Conservation (phyloP, 371 early-diverging fungal genomes). For the Mucor racemosus region DNA sequence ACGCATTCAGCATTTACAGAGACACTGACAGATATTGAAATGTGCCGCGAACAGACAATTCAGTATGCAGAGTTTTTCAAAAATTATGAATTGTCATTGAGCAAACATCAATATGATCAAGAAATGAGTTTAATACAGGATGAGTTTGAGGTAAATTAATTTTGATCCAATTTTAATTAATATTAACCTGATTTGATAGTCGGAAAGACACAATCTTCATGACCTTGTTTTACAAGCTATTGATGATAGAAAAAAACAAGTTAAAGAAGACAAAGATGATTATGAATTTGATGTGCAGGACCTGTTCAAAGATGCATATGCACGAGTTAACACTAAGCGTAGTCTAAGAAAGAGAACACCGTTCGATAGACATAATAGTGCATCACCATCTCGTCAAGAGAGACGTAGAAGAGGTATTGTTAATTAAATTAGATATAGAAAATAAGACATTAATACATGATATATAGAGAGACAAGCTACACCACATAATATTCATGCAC, state of each 20-base stretch:
- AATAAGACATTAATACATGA: neutral
- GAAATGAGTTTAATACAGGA: constrained; percentile 24
- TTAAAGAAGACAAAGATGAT: constrained; percentile 26
- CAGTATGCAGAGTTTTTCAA: constrained; percentile 29
- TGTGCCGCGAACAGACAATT: constrained; percentile 32
- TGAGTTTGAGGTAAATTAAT: constrained; percentile 30
- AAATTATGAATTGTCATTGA: constrained; percentile 28
- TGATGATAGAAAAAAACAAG: constrained; percentile 26
- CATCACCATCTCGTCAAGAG: constrained; percentile 31
- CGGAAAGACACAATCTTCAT: constrained; percentile 29
- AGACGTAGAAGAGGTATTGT: constrained; percentile 27
- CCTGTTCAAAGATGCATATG: constrained; percentile 28
- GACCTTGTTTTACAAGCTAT: constrained; percentile 27
- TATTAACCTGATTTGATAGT: constrained; percentile 5
- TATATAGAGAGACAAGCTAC: constrained; percentile 22
- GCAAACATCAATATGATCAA: constrained; percentile 28
- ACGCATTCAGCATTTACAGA: constrained; percentile 38
- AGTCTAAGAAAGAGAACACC: constrained; percentile 20
- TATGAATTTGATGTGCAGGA: constrained; percentile 19
- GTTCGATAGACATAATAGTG: constrained; percentile 14
- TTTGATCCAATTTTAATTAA: neutral
- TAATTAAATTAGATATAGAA: neutral
- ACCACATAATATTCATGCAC: constrained; percentile 31
- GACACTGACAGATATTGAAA: constrained; percentile 32
- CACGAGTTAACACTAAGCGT: constrained; percentile 13